Conservation (phyloP, 2,329 filamentous ascomycete species). For the Cryphonectria parasitica region DNA sequence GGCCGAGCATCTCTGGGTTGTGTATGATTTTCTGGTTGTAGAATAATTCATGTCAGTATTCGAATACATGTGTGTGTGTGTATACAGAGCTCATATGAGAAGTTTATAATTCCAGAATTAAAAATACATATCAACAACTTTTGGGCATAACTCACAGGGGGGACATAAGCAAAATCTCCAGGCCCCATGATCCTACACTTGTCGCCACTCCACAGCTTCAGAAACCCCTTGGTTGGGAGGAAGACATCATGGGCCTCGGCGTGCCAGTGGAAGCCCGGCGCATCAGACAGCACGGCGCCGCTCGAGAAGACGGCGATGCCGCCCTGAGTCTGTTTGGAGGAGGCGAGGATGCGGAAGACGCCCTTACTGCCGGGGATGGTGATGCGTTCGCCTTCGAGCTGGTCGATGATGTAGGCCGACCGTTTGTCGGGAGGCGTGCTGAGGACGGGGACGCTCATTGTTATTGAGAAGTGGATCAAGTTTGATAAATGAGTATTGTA, state of each 20-base stretch:
- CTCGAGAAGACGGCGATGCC: constrained; percentile 55
- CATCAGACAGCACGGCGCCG: constrained; percentile 49
- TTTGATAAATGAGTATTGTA: too few species aligned
- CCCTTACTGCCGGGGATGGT: constrained; percentile 58
- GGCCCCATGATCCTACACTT: constrained; percentile 56
- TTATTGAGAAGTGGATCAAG: too few species aligned
- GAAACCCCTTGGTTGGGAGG: constrained; percentile 55
- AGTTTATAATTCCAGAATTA: too few species aligned
- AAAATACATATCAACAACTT: not conserved
- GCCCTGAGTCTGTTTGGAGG: constrained; percentile 54
- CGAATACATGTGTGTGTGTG: not conserved
- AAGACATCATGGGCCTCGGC: constrained; percentile 62
- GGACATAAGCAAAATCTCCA: constrained; percentile 62
- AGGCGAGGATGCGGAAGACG: constrained; percentile 54
- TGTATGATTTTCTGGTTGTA: constrained; percentile 59
- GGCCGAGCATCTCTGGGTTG: constrained; percentile 57
- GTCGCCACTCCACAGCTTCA: constrained; percentile 63
- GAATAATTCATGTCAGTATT: not conserved
- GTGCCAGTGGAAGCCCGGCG: constrained; percentile 61
- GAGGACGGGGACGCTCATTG: constrained; percentile 40
- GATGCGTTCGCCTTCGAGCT: constrained; percentile 55
- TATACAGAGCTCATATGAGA: too few species aligned
- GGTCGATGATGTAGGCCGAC: constrained; percentile 50
- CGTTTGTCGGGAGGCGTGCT: constrained; percentile 42
- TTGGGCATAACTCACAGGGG: constrained; percentile 49